Evolutionary conservation across 371 early-diverging fungal species (phyloP).

Genomic region (Syncephalastrum racemosum): DNA sequence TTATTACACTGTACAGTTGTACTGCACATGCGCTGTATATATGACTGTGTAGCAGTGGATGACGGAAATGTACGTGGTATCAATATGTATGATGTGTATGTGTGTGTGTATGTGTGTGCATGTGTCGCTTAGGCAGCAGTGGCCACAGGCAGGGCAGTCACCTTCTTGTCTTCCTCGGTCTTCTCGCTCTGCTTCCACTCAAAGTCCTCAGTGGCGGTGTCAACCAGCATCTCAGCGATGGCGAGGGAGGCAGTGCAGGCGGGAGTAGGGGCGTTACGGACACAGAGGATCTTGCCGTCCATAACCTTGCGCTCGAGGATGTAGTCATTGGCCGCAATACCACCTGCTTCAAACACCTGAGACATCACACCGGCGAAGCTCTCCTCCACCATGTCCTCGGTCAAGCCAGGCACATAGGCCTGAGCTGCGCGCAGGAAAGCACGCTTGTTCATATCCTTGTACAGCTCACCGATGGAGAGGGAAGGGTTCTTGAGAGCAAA

Average conservation of each 20-base stretch:
- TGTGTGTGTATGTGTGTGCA: too few relatives aligned
- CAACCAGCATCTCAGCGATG: conserved; percentile 50
- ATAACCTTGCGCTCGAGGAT: conserved; percentile 49
- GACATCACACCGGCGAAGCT: conserved; percentile 55
- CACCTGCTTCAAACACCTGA: conserved; percentile 47
- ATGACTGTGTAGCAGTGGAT: too few relatives aligned
- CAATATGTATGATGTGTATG: too few relatives aligned
- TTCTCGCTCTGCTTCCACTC: conserved; percentile 27
- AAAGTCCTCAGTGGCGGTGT: conserved; percentile 50
- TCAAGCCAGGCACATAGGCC: conserved; percentile 45
- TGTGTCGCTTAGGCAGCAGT: conserved; percentile 11
- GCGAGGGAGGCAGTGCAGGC: conserved; percentile 53
- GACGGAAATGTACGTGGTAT: too few relatives aligned
- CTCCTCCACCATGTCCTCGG: conserved; percentile 51
- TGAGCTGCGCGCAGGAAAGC: conserved; percentile 51
- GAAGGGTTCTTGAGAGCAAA: conserved; percentile 50
- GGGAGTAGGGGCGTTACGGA: conserved; percentile 54
- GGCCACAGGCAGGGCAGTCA: conserved; percentile 10
- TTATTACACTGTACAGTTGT: too few relatives aligned
- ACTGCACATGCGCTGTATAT: too few relatives aligned
- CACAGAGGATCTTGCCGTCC: conserved; percentile 43
- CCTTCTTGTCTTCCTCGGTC: conserved; percentile 8
- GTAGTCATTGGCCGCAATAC: conserved; percentile 50
- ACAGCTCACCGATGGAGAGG: conserved; percentile 46
- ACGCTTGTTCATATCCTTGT: conserved; percentile 49